Percentiles rank a stretch among this genome's conserved stretches.
Conservation (phyloP, 148 eudicot species). For the Linanthus parryae region DNA sequence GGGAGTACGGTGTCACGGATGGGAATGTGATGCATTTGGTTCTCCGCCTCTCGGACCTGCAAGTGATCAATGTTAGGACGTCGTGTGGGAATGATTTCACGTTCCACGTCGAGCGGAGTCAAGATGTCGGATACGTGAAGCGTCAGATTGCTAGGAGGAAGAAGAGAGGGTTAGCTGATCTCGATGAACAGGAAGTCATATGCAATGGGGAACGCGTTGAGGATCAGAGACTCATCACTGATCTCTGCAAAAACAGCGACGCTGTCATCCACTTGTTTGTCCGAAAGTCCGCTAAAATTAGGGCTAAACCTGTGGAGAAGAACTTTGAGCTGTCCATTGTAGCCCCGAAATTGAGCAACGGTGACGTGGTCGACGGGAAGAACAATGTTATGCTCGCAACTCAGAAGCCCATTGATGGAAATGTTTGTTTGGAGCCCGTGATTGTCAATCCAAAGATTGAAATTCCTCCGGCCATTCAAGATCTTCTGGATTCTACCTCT, state of each 20-base stretch:
- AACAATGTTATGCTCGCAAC: neutral
- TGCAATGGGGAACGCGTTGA: conserved; percentile 63
- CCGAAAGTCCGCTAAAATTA: conserved; percentile 7
- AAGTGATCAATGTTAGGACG: conserved; percentile 47
- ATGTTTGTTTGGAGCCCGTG: conserved; percentile 4
- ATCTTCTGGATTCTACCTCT: conserved; percentile 37
- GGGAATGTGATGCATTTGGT: conserved; percentile 63
- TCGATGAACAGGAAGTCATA: conserved; percentile 45
- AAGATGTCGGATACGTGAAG: conserved; percentile 58
- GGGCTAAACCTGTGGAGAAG: conserved; percentile 8
- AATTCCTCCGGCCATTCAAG: conserved; percentile 35
- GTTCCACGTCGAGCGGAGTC: conserved; percentile 49
- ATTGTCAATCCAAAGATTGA: conserved; percentile 35
- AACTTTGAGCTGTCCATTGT: conserved; percentile 1
- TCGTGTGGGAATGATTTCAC: conserved; percentile 57
- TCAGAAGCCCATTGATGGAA: neutral
- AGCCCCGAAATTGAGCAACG: neutral
- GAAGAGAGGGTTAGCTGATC: conserved; percentile 35
- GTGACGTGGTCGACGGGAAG: neutral
- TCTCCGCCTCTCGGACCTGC: conserved; percentile 62
- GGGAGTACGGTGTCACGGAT: conserved; percentile 64
- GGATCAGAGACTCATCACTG: conserved; percentile 53
- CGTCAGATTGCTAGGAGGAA: conserved; percentile 42
- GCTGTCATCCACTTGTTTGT: conserved; percentile 51
- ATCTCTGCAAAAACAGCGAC: conserved; percentile 42